phyloP scores from a whole-genome alignment of 106 monocot genomes.

The Phalaenopsis aphrodite region DNA sequence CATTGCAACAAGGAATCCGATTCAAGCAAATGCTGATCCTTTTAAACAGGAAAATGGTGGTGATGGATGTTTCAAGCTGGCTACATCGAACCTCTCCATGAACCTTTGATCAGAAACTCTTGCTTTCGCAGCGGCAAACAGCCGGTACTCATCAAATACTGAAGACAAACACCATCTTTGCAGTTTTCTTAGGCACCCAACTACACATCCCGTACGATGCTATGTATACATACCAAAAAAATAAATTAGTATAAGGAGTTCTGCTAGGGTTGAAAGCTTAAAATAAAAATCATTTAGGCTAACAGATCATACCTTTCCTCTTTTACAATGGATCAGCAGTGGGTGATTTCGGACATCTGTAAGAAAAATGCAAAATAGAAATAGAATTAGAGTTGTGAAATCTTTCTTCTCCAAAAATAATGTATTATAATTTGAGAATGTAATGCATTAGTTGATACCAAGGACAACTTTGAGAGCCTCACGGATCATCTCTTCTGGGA shows the following conservation, averaged over 20 bases:
- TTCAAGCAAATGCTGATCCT: no score
- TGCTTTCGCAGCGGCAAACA: conserved; percentile 68
- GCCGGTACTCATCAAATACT: conserved; percentile 66
- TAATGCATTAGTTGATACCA: conserved; percentile 14
- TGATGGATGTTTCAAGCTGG: conserved; percentile 30
- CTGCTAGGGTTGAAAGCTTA: not conserved
- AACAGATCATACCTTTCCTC: conserved; percentile 46
- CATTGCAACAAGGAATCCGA: not conserved
- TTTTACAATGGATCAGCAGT: conserved; percentile 57
- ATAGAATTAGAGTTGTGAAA: not conserved
- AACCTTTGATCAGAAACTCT: conserved; percentile 70
- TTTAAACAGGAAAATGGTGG: not conserved
- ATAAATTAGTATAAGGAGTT: not conserved
- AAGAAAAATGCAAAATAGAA: not conserved
- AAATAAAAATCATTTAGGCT: not conserved
- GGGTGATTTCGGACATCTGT: conserved; percentile 55
- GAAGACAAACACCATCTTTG: conserved; percentile 67
- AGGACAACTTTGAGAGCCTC: conserved; percentile 45
- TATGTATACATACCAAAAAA: conserved; percentile 3
- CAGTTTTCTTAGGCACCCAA: conserved; percentile 55
- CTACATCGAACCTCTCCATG: conserved; percentile 50
- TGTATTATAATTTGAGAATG: not conserved
- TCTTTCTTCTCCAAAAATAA: not conserved
- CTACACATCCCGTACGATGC: conserved; percentile 64
- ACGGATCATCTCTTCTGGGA: conserved; percentile 42